Base-by-base conservation (phyloP, 2,329 filamentous ascomycete species). In the Periglandula ipomoeae region DNA sequence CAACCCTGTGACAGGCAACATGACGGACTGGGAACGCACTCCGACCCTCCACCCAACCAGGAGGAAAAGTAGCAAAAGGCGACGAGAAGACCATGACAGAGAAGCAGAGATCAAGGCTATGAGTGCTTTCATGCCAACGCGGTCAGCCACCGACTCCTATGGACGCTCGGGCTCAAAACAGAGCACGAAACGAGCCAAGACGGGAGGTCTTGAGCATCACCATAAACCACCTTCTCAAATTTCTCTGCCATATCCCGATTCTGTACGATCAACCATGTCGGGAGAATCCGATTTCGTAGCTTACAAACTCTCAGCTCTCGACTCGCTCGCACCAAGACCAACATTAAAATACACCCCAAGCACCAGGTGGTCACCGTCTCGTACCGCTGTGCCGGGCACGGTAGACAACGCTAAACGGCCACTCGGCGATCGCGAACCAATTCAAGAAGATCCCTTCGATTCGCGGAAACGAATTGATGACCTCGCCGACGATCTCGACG, bases 101-200 rank as follows among this genome's bases (percentile, higher is more conserved):
- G 90, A 95, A 66, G 87, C 87, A 53, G 89, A 95, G 67, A 89
- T 96, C 61, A 87, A 84, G 61, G 82, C 87, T 47, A 87, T 96
- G 85, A 86, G 81, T 60, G 79, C 81, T 37, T 78, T 76, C 52
- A 77, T 84, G 56, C 82, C 87, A 5, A 70, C 82, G 47, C 79
- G 86, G 46, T 74, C 82, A 5, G 75, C 76, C 10, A 75, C 76
- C 43, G 76, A 82, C 52, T 71, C 74, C 27, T 78, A 76, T 63
- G 76, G 76, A 47, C 71, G 80, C 41, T 75, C 85, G 41, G 76
- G 79, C 50, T 77, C 75, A 59, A 79, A 74, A 73, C 72, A 73
- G 64, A 77, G 88, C 56, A 86, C 78, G 61, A 84, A 81, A 64
- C 82, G 81, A 61, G 72, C 78, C 47, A 82, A 79, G 48, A 77